Evolutionary conservation across 176 grass and related monocot species (phyloP).

Genomic region (Cenchrus fungigraminus): DNA sequence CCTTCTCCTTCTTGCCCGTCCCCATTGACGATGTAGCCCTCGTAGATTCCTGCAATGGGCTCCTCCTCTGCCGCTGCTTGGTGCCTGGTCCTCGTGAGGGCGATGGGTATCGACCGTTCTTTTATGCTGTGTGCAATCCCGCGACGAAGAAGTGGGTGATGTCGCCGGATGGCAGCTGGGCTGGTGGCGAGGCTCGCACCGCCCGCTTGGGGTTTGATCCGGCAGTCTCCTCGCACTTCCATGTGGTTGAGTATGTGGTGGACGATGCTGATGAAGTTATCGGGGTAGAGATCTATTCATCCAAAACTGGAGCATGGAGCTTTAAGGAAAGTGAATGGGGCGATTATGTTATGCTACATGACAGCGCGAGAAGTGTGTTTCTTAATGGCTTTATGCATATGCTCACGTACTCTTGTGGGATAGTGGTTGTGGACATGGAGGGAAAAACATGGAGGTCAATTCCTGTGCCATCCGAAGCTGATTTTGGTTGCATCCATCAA

Average conservation of each 20-base stretch:
- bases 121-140: conserved; percentile 2
- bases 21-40: too few relatives aligned
- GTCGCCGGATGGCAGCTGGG: not conserved
- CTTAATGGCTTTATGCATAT: not conserved
- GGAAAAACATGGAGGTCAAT: not conserved
- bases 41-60: too few relatives aligned
- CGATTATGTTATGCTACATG: not conserved
- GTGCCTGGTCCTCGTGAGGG: not conserved
- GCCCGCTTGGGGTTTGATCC: not conserved
- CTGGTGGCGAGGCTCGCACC: not conserved
- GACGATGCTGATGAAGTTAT: not conserved
- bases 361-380: not conserved
- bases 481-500: not conserved
- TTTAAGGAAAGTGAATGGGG: not conserved
- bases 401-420: too few relatives aligned
- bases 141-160: not conserved
- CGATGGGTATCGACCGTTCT: not conserved
- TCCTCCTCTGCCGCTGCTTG: not conserved
- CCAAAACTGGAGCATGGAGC: not conserved
- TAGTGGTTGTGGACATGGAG: not conserved
- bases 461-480: not conserved
- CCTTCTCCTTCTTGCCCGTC: too few relatives aligned
- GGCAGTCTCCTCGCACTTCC: not conserved
- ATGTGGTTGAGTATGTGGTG: not conserved
- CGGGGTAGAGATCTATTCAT: conserved; percentile 1